A percentile compares a stretch with the other conserved stretches of the same genome.
Conservation (phyloP, 192 early-diverging fungal species). For the Umbelopsis ramanniana region DNA sequence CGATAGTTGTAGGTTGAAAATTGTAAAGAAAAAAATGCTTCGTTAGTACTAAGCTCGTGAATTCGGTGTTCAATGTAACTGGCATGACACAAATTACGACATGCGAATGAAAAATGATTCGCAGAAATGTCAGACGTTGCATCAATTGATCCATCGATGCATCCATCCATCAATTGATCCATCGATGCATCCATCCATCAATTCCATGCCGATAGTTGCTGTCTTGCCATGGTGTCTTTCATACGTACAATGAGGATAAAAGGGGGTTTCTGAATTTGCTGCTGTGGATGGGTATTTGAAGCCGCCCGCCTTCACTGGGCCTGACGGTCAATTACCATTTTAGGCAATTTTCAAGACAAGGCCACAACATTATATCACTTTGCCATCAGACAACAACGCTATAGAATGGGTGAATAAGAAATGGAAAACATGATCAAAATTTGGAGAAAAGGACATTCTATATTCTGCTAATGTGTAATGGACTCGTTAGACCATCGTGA, state of each 20-base stretch:
- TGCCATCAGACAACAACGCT: not conserved
- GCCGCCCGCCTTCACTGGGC: not conserved
- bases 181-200: conserved; percentile 19
- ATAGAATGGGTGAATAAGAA: no score
- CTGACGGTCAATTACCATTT: conserved; percentile 12
- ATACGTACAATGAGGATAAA: conserved; percentile 21
- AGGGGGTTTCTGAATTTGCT: not conserved
- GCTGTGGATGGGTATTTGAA: not conserved
- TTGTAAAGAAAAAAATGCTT: not conserved
- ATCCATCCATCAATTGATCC: conserved; percentile 20
- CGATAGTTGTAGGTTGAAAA: not conserved
- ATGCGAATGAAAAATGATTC: conserved; percentile 11
- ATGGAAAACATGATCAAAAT: no score
- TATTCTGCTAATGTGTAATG: no score
- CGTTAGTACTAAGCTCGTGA: not conserved
- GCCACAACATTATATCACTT: not conserved
- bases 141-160: conserved; percentile 18
- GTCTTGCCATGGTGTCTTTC: not conserved
- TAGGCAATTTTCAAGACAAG: not conserved
- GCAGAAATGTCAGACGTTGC: not conserved
- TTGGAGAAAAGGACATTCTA: no score
- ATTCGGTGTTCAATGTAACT: conserved; percentile 15
- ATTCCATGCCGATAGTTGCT: conserved; percentile 8
- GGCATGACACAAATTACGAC: not conserved
- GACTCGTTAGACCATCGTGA: no score